Conservation (phyloP, 2,329 filamentous ascomycete species). For the Colletotrichum navitas region DNA sequence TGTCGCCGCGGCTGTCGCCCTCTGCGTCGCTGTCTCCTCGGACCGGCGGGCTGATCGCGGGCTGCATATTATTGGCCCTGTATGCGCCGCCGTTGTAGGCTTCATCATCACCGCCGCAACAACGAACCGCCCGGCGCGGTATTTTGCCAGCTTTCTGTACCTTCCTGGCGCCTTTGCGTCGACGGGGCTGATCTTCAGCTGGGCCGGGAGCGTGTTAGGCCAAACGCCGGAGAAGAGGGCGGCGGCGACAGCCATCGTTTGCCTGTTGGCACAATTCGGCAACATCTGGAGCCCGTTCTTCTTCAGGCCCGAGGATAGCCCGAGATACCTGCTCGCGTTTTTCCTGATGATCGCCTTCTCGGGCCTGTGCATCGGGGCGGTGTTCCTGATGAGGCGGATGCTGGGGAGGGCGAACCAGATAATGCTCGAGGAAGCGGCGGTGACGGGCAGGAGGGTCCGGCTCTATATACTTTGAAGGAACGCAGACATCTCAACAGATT, state of each 20-base stretch:
- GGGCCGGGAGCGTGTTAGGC: slow-evolving; percentile 51
- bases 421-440: slow-evolving; percentile 22
- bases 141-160: slow-evolving; percentile 52
- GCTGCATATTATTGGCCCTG: slow-evolving; percentile 42
- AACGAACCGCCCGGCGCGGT: slow-evolving; percentile 64
- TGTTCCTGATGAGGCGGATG: slow-evolving; percentile 33
- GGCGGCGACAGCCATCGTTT: slow-evolving; percentile 51
- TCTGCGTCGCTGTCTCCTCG: slow-evolving; percentile 43
- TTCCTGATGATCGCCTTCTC: slow-evolving; percentile 43
- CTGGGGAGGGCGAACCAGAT: slow-evolving; percentile 31
- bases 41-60: slow-evolving; percentile 44
- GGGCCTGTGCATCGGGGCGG: slow-evolving; percentile 18
- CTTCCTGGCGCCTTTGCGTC: slow-evolving; percentile 44
- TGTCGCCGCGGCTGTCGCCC: slow-evolving; percentile 41
- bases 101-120: slow-evolving; percentile 73
- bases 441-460: slow-evolving; percentile 26
- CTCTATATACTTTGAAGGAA: slow-evolving; percentile 21
- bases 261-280: slow-evolving; percentile 53
- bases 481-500: not conserved
- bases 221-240: slow-evolving; percentile 56
- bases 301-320: slow-evolving; percentile 48
- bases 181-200: slow-evolving; percentile 52
- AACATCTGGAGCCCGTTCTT: slow-evolving; percentile 58
- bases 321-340: slow-evolving; percentile 49
- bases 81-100: slow-evolving; percentile 61